phyloP scores from a whole-genome alignment of 257 asterid genomes.

The Scutellaria baicalensis region DNA sequence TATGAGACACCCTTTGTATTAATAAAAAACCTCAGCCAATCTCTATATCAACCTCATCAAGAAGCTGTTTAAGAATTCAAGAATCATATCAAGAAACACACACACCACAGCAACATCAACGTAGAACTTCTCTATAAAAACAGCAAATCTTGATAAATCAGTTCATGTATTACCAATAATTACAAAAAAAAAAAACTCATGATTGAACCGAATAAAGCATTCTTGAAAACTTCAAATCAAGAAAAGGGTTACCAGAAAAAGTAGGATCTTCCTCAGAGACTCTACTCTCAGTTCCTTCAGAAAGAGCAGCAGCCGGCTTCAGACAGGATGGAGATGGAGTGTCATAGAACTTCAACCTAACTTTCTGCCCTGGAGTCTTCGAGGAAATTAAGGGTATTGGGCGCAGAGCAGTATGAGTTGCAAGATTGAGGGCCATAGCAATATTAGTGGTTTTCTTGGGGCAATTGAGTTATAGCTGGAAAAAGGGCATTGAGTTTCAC shows the following conservation, averaged over 20 bases:
- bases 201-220: background rate
- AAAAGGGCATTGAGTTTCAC: slow-evolving; percentile 5
- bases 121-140: too few species aligned
- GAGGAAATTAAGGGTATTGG: slow-evolving; percentile 29
- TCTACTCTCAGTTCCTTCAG: slow-evolving; percentile 61
- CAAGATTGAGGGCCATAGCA: slow-evolving; percentile 60
- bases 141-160: background rate
- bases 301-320: slow-evolving; percentile 44
- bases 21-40: background rate
- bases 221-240: background rate
- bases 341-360: slow-evolving; percentile 16
- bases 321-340: slow-evolving; percentile 23
- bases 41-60: background rate
- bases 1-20: background rate
- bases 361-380: slow-evolving; percentile 27
- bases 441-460: slow-evolving; percentile 2
- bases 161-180: background rate
- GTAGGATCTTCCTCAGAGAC: slow-evolving; percentile 48
- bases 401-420: slow-evolving; percentile 34
- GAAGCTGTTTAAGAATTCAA: background rate
- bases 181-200: too few species aligned
- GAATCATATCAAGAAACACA: background rate
- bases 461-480: background rate
- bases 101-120: background rate
- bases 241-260: slow-evolving; percentile 37